Evolutionary conservation across 495 filamentous ascomycete genomes (phyloP).

Genomic region (Neurospora pannonica): DNA sequence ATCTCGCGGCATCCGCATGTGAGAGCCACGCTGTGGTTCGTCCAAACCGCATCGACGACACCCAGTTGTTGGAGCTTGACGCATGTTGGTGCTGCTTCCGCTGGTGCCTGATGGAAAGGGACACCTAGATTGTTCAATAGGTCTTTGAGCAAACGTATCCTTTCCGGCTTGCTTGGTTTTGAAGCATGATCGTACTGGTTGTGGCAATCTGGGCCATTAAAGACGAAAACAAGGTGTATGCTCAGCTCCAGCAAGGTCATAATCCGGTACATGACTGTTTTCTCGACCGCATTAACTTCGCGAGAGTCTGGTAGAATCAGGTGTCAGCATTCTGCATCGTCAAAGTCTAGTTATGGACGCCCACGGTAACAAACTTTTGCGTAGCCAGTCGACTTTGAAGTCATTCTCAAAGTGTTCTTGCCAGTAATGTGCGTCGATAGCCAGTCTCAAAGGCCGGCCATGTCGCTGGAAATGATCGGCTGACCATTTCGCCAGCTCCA

Average conservation of each 20-base stretch:
- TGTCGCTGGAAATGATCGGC: background rate
- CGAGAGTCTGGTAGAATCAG: background rate
- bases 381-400: background rate
- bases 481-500: background rate
- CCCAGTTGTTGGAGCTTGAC: background rate
- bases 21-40: background rate
- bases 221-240: background rate
- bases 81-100: background rate
- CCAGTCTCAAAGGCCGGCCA: background rate
- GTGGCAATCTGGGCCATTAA: background rate
- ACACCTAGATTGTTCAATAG: background rate
- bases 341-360: background rate
- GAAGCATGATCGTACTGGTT: background rate
- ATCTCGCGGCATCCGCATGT: background rate
- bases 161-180: background rate
- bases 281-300: background rate
- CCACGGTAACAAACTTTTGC: background rate
- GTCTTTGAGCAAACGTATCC: background rate
- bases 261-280: background rate
- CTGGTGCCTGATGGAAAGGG: background rate
- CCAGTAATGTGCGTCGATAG: background rate
- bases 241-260: background rate
- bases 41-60: slow-evolving; percentile 1
- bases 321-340: background rate
- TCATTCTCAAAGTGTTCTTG: background rate